Percentiles rank a stretch among this genome's conserved stretches.
Conservation (phyloP, 2,329 filamentous ascomycete genomes). For the Ceratocystis cacaofunesta region DNA sequence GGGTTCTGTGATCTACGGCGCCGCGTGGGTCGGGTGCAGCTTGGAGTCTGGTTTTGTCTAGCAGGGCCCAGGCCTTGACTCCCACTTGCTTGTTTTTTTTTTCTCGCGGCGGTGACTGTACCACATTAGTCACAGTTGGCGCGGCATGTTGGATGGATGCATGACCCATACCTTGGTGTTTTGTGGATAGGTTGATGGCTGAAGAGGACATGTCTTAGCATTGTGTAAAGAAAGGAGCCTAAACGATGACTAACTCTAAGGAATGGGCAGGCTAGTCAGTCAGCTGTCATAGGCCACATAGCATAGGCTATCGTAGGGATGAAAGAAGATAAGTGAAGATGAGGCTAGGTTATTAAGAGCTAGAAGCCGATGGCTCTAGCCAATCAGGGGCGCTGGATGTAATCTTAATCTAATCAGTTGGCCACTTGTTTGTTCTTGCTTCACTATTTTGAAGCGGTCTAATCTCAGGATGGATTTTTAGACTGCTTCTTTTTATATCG, state of each 20-base stretch:
- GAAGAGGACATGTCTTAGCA: too few relatives aligned
- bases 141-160: not conserved
- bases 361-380: not conserved
- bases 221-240: too few relatives aligned
- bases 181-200: too few relatives aligned
- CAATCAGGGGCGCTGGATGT: slow-evolving; percentile 5
- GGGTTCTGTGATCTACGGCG: not conserved
- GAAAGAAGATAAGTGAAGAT: not conserved
- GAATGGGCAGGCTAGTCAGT: too few relatives aligned
- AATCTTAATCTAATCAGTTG: not conserved
- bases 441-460: not conserved
- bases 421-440: not conserved
- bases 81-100: not conserved
- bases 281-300: too few relatives aligned
- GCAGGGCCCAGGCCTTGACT: not conserved
- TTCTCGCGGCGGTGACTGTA: slow-evolving; percentile 1
- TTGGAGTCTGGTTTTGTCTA: not conserved
- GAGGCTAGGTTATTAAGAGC: not conserved
- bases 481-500: not conserved
- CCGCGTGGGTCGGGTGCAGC: not conserved
- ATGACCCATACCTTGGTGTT: not conserved
- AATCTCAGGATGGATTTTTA: not conserved
- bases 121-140: slow-evolving; percentile 7
- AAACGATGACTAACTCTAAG: too few relatives aligned
- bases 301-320: not conserved